Base-by-base conservation (phyloP, 1,139 yeast species). In the Wickerhamomyces sp. region DNA sequence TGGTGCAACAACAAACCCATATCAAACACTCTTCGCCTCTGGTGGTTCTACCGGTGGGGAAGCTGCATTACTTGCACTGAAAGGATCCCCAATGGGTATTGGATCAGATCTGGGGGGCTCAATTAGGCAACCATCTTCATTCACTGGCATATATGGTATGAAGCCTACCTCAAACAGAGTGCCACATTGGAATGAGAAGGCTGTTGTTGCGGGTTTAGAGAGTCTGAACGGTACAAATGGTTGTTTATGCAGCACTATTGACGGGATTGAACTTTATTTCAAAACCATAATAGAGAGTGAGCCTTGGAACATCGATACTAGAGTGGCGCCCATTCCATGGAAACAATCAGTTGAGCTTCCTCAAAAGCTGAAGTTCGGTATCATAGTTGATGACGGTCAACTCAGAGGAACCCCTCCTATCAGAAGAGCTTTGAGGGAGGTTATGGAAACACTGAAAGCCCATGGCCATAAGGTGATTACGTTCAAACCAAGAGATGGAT, bases 81-180 rank as follows among this genome's bases (percentile, higher is more conserved):
- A 68, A 36, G 83, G 78, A 2, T 70, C 82, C 0, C 65, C 71
- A 8, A 47, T 79, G 26, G 86, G 85, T 2, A 64, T 80, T 39
- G 88, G 87, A 4, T 75, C 84, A 27, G 86, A 81, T 60, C 75
- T 81, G 51, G 87, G 85, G 10, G 87, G 87, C 5, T 73, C 81
- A 31, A 76, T 81, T 42, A 64, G 87, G 44, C 72, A 72, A 48
- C 87, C 88, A 2, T 71, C 81, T 1, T 68, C 76, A 10, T 72
- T 73, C 51, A 72, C 73, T 41, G 83, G 81, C 0, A 53, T 78
- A 1, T 80, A 71, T 57, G 84, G 82, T 0, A 55, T 81, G 48
- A 72, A 79, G 50, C 81, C 84, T 13, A 68, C 81, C 3, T 56
- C 66, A 11, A 66, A 65, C 3, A 64, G 81, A 58, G 67, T 80